These are phyloP conservation scores for Nasturtium officinale DNA, from an alignment of 345 rosid genomes.

Conservation along the genomic window DNA sequence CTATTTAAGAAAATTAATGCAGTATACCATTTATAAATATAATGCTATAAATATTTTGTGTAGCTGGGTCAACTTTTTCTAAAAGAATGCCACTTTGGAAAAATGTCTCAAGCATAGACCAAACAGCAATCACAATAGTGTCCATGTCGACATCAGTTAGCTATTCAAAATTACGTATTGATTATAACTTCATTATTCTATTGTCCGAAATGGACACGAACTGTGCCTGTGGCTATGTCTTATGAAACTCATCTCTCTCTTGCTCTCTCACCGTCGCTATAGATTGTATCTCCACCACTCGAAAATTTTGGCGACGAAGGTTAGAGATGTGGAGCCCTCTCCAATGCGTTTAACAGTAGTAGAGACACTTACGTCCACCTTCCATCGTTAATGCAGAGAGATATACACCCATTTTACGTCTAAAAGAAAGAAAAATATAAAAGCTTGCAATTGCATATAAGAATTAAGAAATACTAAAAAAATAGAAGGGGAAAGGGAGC, in stretches of 20 bases:
- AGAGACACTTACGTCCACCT: constrained; percentile 43
- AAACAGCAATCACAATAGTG: constrained; percentile 29
- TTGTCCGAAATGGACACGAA: constrained; percentile 15
- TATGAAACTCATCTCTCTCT: constrained; percentile 14
- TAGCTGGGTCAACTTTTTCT: constrained; percentile 31
- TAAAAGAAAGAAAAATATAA: background rate
- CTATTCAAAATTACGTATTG: constrained; percentile 12
- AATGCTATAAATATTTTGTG: background rate
- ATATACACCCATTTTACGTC: background rate
- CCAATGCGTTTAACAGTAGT: constrained; percentile 28
- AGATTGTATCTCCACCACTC: constrained; percentile 2
- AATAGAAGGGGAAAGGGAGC: background rate
- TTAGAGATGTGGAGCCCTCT: constrained; percentile 26
- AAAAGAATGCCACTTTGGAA: constrained; percentile 36
- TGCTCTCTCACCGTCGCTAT: background rate
- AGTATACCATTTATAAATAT: background rate
- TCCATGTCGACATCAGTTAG: constrained; percentile 33
- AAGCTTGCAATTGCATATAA: constrained; percentile 6
- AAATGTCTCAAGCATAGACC: constrained; percentile 32
- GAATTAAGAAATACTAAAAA: background rate
- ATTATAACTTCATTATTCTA: background rate
- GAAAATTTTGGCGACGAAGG: constrained; percentile 3
- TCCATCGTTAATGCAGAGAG: constrained; percentile 40
- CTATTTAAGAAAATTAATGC: background rate
- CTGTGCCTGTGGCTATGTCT: constrained; percentile 20